Conservation (phyloP, 768 basidiomycete species). For the Hemileccinum impolitum region DNA sequence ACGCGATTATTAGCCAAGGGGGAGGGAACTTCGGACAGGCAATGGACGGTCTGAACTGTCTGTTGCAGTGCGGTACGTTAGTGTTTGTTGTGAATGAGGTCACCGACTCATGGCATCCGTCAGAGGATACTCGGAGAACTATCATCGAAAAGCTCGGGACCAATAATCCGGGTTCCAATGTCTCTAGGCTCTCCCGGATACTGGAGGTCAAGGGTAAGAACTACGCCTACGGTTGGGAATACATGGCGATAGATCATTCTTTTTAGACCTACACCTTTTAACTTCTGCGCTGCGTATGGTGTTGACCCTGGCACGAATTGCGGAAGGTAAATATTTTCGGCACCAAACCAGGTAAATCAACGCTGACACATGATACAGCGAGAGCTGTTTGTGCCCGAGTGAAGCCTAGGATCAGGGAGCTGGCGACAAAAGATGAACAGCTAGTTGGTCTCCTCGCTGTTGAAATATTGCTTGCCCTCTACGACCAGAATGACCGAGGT, state of each 20-base stretch:
- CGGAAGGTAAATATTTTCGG: constrained; percentile 10
- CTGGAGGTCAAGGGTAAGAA: constrained; percentile 14
- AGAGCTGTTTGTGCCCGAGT: constrained; percentile 1
- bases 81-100: not conserved
- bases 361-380: not conserved
- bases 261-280: constrained; percentile 11
- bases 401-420: constrained; percentile 11
- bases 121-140: constrained; percentile 11
- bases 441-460: constrained; percentile 20
- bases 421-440: constrained; percentile 8
- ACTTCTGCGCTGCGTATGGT: constrained; percentile 19
- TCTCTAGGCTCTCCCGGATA: constrained; percentile 13
- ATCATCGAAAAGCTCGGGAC: constrained; percentile 9
- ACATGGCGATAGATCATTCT: not conserved
- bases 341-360: not conserved
- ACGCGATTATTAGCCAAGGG: constrained; percentile 1
- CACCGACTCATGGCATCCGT: not conserved
- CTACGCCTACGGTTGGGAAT: too few relatives aligned
- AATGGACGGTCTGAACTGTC: constrained; percentile 20
- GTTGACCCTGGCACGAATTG: constrained; percentile 14
- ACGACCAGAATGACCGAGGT: constrained; percentile 4
- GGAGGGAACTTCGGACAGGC: constrained; percentile 14
- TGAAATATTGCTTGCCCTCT: constrained; percentile 17
- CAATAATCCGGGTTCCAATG: not conserved
- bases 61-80: constrained; percentile 17